These are phyloP conservation scores for Exobasidium rhododendri DNA, from an alignment of 1,284 basidiomycete genomes.

Conservation along the genomic window DNA sequence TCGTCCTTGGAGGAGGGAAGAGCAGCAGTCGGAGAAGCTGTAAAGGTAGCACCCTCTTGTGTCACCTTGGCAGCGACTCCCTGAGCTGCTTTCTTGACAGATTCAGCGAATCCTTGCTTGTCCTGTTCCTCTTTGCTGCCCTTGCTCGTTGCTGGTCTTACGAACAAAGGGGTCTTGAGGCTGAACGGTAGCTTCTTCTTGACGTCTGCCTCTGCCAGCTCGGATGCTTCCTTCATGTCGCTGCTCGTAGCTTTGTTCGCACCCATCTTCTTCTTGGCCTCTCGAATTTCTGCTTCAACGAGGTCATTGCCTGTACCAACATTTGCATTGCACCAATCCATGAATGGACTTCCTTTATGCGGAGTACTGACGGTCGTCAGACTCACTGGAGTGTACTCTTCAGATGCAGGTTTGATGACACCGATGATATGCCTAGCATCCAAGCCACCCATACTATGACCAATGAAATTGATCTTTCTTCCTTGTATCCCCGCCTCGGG, in stretches of 20 bases:
- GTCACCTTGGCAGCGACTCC: background rate
- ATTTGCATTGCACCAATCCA: conserved; percentile 83
- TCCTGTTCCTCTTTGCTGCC: conserved; percentile 17
- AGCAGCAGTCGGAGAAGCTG: background rate
- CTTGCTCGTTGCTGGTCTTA: conserved; percentile 23
- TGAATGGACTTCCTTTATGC: conserved; percentile 93
- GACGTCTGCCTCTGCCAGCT: background rate
- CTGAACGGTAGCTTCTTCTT: conserved; percentile 32
- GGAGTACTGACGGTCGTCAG: conserved; percentile 89
- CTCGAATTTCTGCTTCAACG: conserved; percentile 42
- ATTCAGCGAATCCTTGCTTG: conserved; percentile 25
- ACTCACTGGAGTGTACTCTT: conserved; percentile 77
- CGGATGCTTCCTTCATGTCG: background rate
- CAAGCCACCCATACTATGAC: conserved; percentile 78
- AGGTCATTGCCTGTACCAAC: conserved; percentile 51
- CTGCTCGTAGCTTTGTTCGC: background rate
- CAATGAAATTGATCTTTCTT: conserved; percentile 82
- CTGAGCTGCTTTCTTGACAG: conserved; percentile 11
- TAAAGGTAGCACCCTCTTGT: background rate
- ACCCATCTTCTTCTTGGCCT: conserved; percentile 19
- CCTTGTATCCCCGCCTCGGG: conserved; percentile 63
- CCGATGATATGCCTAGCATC: conserved; percentile 74
- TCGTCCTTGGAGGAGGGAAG: background rate
- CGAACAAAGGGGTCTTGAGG: conserved; percentile 47
- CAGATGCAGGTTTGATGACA: conserved; percentile 68